phyloP scores from a whole-genome alignment of 495 filamentous ascomycete species.

The Letharia columbiana region DNA sequence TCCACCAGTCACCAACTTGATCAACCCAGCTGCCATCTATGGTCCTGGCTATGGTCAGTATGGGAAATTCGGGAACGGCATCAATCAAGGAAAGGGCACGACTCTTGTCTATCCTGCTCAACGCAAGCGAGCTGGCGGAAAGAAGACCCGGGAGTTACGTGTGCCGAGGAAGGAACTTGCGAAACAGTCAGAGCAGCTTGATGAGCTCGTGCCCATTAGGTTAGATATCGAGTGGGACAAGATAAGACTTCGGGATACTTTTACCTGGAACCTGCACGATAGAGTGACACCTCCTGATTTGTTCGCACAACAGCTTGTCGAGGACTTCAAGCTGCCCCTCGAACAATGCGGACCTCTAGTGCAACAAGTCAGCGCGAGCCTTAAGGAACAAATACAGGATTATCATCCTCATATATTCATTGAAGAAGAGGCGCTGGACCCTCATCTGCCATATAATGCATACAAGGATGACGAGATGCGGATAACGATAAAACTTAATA shows the following conservation, averaged over 20 bases:
- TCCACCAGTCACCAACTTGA: slow-evolving; percentile 38
- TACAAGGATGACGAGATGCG: slow-evolving; percentile 99
- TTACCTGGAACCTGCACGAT: slow-evolving; percentile 97
- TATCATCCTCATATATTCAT: slow-evolving; percentile 86
- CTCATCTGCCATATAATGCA: slow-evolving; percentile 79
- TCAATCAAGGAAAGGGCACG: slow-evolving; percentile 36
- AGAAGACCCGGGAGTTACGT: slow-evolving; percentile 60
- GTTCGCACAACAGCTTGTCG: slow-evolving; percentile 81
- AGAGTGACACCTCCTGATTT: slow-evolving; percentile 65
- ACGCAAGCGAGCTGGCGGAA: slow-evolving; percentile 63
- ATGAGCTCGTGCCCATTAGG: slow-evolving; percentile 83
- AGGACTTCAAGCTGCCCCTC: slow-evolving; percentile 75
- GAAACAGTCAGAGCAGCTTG: slow-evolving; percentile 77
- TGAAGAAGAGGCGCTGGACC: slow-evolving; percentile 83
- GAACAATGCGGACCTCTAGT: slow-evolving; percentile 55
- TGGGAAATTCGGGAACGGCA: slow-evolving; percentile 64
- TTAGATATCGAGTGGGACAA: slow-evolving; percentile 94
- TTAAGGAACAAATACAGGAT: slow-evolving; percentile 84
- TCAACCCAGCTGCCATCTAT: slow-evolving; percentile 54
- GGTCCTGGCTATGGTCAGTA: slow-evolving; percentile 84
- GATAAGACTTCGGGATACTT: slow-evolving; percentile 91
- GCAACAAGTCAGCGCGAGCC: slow-evolving; percentile 68
- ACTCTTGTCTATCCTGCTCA: slow-evolving; percentile 66
- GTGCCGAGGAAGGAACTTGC: slow-evolving; percentile 68
- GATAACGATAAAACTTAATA: slow-evolving; percentile 88